phyloP scores from a whole-genome alignment of 805 yeast species.

The Candida vaughaniae region DNA sequence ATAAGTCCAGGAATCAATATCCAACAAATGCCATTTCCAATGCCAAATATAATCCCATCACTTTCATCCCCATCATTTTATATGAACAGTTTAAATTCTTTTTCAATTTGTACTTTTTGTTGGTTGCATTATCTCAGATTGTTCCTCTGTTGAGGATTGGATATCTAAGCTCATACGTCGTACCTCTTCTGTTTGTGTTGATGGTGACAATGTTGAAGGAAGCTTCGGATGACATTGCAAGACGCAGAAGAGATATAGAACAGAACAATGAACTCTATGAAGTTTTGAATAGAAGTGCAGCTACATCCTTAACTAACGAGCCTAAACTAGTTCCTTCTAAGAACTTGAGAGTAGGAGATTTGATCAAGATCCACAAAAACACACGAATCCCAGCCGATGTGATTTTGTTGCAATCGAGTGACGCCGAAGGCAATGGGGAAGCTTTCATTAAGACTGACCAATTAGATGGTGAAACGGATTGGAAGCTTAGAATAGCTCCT shows the following conservation, averaged over 20 bases:
- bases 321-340: slow-evolving; percentile 44
- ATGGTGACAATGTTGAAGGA: slow-evolving; percentile 94
- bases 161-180: slow-evolving; percentile 86
- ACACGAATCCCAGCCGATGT: slow-evolving; percentile 92
- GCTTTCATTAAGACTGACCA: slow-evolving; percentile 95
- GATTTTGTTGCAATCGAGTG: slow-evolving; percentile 76
- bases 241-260: slow-evolving; percentile 87
- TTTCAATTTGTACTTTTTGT: slow-evolving; percentile 84
- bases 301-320: slow-evolving; percentile 21
- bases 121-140: slow-evolving; percentile 92
- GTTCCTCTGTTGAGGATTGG: slow-evolving; percentile 91
- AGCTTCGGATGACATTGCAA: slow-evolving; percentile 88
- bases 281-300: slow-evolving; percentile 43
- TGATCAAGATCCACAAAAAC: slow-evolving; percentile 75
- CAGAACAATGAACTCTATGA: slow-evolving; percentile 83
- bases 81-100: slow-evolving; percentile 97
- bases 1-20: slow-evolving; percentile 25
- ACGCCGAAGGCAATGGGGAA: slow-evolving; percentile 71
- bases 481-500: slow-evolving; percentile 87
- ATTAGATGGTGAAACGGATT: slow-evolving; percentile 97
- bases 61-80: slow-evolving; percentile 84
- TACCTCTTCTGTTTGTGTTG: slow-evolving; percentile 90
- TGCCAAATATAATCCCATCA: slow-evolving; percentile 87
- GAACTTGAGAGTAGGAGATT: slow-evolving; percentile 80
- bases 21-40: slow-evolving; percentile 84